Evolutionary conservation across 441 rosid genomes (phyloP).

Genomic region (Hura crepitans): DNA sequence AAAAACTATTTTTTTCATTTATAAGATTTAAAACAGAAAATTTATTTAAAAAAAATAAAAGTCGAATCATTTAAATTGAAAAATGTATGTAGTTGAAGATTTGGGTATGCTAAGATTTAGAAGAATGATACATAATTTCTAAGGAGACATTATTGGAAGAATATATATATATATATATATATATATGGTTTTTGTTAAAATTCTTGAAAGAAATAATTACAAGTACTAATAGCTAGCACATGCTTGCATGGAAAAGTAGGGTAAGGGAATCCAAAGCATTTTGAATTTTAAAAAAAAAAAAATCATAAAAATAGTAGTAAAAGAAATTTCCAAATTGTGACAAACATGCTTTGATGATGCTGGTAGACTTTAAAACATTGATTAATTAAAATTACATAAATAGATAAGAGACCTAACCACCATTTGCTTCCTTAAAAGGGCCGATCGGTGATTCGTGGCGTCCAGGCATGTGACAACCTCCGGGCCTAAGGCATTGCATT

Average conservation of each 20-base stretch:
- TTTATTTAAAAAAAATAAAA: too few species aligned
- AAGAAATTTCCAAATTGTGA: slow-evolving; percentile 17
- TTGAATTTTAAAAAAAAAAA: neutral
- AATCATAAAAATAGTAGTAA: neutral
- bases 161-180: too few species aligned
- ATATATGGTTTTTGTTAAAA: slow-evolving; percentile 19
- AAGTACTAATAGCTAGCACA: slow-evolving; percentile 40
- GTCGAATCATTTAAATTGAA: too few species aligned
- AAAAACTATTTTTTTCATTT: too few species aligned
- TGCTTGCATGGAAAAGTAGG: slow-evolving; percentile 37
- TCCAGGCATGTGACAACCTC: slow-evolving; percentile 29
- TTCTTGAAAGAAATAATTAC: slow-evolving; percentile 37
- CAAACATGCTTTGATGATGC: slow-evolving; percentile 34
- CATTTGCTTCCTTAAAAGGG: slow-evolving; percentile 41
- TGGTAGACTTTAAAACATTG: slow-evolving; percentile 31
- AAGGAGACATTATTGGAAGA: slow-evolving; percentile 28
- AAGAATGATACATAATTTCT: slow-evolving; percentile 12
- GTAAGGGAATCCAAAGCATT: slow-evolving; percentile 28
- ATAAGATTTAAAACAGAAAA: too few species aligned
- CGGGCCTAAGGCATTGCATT: neutral
- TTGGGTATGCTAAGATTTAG: slow-evolving; percentile 9
- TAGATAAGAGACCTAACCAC: slow-evolving; percentile 15
- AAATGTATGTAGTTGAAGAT: too few species aligned
- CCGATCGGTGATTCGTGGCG: slow-evolving; percentile 18
- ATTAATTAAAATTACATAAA: slow-evolving; percentile 18